Percentiles rank a stretch among this genome's conserved stretches.
Evolutionary conservation across 106 monocot genomes (phyloP).

Genomic region (Alisma plantagoaquatica): DNA sequence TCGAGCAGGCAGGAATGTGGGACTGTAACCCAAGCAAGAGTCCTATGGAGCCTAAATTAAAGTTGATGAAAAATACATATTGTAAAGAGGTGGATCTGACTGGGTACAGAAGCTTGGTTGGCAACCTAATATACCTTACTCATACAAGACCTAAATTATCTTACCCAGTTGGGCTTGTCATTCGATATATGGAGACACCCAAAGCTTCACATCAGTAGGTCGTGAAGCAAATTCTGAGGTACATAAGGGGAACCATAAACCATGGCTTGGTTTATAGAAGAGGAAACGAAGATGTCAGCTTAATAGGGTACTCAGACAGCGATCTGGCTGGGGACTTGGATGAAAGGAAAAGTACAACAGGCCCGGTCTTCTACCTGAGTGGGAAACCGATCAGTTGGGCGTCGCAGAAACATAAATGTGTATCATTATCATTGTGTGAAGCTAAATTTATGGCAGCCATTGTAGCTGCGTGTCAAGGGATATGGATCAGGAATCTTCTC

Average conservation of each 20-base stretch:
- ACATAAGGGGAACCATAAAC: neutral
- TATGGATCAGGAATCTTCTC: neutral
- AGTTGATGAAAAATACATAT: neutral
- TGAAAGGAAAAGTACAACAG: neutral
- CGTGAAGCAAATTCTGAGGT: neutral
- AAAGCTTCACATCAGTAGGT: neutral
- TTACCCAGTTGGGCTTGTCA: neutral
- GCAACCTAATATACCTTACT: neutral
- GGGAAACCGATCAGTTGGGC: neutral
- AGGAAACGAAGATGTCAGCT: neutral
- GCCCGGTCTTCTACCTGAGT: neutral
- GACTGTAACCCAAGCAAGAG: neutral
- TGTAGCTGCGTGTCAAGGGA: neutral
- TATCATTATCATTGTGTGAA: neutral
- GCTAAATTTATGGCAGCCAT: neutral
- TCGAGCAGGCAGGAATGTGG: neutral
- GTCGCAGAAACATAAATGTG: neutral
- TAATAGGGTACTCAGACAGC: neutral
- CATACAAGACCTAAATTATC: neutral
- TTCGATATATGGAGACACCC: neutral
- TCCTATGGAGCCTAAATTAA: neutral
- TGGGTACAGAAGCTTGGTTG: neutral
- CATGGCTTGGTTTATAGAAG: neutral
- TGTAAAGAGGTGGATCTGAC: neutral
- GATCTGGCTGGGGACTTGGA: neutral